A percentile compares a stretch with the other conserved stretches of the same genome.
These are phyloP conservation scores for Botrytis porri DNA, from an alignment of 2,329 filamentous ascomycete species.

Conservation along the genomic window DNA sequence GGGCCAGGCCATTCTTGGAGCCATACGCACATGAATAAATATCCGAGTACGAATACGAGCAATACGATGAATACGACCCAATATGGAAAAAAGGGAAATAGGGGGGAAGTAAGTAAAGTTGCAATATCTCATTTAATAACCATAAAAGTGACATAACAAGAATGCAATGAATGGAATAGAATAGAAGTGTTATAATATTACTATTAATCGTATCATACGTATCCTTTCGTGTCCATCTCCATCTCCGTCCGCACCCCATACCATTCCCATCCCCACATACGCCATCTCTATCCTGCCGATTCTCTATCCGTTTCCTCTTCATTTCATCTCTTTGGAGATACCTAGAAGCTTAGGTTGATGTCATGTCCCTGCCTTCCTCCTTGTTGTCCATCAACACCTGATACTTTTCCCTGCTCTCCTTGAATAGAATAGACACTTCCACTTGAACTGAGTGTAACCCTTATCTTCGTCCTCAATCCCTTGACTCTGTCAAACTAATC, in stretches of 20 bases:
- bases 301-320: neutral
- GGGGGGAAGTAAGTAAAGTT: neutral
- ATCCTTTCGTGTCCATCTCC: neutral
- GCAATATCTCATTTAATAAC: neutral
- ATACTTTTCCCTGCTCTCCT: neutral
- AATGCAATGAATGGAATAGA: neutral
- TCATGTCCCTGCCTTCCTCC: neutral
- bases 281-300: neutral
- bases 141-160: neutral
- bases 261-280: neutral
- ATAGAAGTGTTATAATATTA: neutral
- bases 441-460: neutral
- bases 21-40: neutral
- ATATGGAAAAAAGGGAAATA: neutral
- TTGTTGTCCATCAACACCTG: neutral
- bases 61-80: neutral
- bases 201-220: slow-evolving; percentile 3
- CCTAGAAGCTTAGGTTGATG: neutral
- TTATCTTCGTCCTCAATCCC: neutral
- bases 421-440: neutral
- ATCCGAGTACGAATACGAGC: neutral
- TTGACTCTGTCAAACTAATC: neutral
- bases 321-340: neutral
- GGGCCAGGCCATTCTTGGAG: too few relatives aligned
- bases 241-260: neutral